Conservation (phyloP, 1,284 basidiomycete genomes). For the Cutaneotrichosporon sp. region DNA sequence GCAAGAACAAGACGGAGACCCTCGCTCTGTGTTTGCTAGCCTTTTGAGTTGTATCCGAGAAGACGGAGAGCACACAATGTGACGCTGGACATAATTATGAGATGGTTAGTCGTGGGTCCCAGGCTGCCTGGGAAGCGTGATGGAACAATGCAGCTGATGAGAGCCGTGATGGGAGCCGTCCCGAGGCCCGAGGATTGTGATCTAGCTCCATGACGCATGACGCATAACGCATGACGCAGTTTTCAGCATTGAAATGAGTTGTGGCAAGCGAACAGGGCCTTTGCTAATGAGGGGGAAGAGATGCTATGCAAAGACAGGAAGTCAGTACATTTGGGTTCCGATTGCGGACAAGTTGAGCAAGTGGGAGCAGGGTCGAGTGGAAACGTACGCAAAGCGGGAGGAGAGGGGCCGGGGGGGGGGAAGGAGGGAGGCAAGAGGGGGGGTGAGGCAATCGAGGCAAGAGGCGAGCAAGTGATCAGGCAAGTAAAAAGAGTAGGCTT, state of each 20-base stretch:
- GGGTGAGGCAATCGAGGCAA: not conserved
- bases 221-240: not conserved
- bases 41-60: slow-evolving; percentile 1
- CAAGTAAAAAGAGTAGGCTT: not conserved
- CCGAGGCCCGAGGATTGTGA: slow-evolving; percentile 3
- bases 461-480: not conserved
- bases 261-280: not conserved
- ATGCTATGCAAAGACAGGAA: not conserved
- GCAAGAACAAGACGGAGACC: not conserved
- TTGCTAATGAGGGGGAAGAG: not conserved
- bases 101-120: not conserved
- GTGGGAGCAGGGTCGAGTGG: not conserved
- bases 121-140: not conserved
- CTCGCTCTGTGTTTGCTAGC: not conserved
- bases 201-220: not conserved
- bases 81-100: not conserved
- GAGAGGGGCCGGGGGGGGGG: not conserved
- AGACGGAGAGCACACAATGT: not conserved
- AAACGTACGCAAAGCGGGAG: slow-evolving; percentile 1
- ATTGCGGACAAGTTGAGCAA: not conserved
- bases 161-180: not conserved
- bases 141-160: not conserved
- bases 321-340: slow-evolving; percentile 4
- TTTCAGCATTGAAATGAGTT: not conserved
- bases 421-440: not conserved